Conservation (phyloP, 2,329 filamentous ascomycete species). For the Fusarium sp. region DNA sequence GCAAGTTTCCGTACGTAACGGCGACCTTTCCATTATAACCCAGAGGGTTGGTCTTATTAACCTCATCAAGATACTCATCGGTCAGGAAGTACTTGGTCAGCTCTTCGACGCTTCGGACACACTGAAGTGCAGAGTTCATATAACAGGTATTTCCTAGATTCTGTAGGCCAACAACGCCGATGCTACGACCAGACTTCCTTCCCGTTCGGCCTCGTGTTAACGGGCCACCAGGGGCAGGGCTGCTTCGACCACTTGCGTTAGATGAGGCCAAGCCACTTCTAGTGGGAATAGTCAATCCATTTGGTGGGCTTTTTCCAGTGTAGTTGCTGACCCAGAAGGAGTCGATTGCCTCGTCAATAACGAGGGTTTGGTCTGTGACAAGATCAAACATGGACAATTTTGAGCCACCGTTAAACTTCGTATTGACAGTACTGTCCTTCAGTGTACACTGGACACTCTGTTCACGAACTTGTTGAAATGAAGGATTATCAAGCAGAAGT, state of each 20-base stretch:
- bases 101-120: constrained; percentile 92
- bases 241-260: constrained; percentile 72
- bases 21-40: constrained; percentile 89
- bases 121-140: constrained; percentile 98
- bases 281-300: constrained; percentile 53
- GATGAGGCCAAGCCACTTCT: constrained; percentile 43
- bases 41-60: constrained; percentile 87
- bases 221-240: constrained; percentile 68
- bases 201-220: constrained; percentile 79
- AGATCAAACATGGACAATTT: constrained; percentile 75
- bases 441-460: constrained; percentile 39
- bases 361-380: constrained; percentile 77
- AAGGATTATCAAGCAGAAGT: constrained; percentile 60
- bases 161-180: constrained; percentile 83
- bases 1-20: constrained; percentile 80
- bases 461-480: constrained; percentile 60
- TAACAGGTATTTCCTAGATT: constrained; percentile 99
- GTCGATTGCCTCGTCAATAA: constrained; percentile 83
- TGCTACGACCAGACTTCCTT: constrained; percentile 74
- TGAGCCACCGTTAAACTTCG: constrained; percentile 80
- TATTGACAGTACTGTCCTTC: constrained; percentile 75
- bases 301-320: constrained; percentile 47
- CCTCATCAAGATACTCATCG: constrained; percentile 78
- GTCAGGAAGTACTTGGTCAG: constrained; percentile 90
- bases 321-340: constrained; percentile 65